phyloP scores from a whole-genome alignment of 2,329 filamentous ascomycete species.

The Exophiala viscosa region DNA sequence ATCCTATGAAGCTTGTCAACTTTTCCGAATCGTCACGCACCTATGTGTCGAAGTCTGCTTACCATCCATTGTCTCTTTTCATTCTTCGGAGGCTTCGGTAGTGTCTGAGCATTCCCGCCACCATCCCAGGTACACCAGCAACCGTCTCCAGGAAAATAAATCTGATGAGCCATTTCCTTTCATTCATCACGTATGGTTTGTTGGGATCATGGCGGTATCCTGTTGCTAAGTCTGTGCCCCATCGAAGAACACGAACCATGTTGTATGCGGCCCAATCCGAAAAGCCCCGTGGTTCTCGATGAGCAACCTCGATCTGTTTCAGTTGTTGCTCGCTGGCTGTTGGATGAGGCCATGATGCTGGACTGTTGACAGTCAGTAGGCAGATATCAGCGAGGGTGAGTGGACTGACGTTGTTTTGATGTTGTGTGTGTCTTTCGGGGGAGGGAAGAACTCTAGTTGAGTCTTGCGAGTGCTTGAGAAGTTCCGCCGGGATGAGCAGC shows the following conservation, averaged over 20 bases:
- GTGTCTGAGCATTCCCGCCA: slow-evolving; percentile 90
- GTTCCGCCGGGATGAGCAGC: slow-evolving; percentile 25
- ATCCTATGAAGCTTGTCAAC: slow-evolving; percentile 57
- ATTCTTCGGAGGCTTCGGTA: slow-evolving; percentile 77
- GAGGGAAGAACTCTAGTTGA: slow-evolving; percentile 54
- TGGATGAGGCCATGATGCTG: slow-evolving; percentile 28
- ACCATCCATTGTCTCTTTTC: slow-evolving; percentile 89
- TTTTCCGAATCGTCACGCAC: not conserved
- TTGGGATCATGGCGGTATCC: slow-evolving; percentile 70
- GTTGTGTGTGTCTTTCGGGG: slow-evolving; percentile 52
- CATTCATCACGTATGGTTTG: slow-evolving; percentile 67
- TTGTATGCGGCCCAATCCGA: slow-evolving; percentile 77
- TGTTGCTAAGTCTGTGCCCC: slow-evolving; percentile 75
- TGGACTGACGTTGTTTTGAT: slow-evolving; percentile 27
- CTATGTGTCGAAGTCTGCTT: slow-evolving; percentile 4
- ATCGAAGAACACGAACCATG: slow-evolving; percentile 71
- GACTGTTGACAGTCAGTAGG: slow-evolving; percentile 34
- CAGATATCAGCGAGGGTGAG: not conserved
- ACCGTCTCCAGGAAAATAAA: slow-evolving; percentile 94
- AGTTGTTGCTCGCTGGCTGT: slow-evolving; percentile 74
- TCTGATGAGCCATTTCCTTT: slow-evolving; percentile 82
- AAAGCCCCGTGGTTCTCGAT: slow-evolving; percentile 67
- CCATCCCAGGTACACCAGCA: slow-evolving; percentile 94
- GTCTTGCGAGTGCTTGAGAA: slow-evolving; percentile 39
- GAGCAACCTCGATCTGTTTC: slow-evolving; percentile 67